Evolutionary conservation across 1,139 yeast species (phyloP), one percentile per base, ranked within the genome.

Genomic region (Pichia sp.): DNA sequence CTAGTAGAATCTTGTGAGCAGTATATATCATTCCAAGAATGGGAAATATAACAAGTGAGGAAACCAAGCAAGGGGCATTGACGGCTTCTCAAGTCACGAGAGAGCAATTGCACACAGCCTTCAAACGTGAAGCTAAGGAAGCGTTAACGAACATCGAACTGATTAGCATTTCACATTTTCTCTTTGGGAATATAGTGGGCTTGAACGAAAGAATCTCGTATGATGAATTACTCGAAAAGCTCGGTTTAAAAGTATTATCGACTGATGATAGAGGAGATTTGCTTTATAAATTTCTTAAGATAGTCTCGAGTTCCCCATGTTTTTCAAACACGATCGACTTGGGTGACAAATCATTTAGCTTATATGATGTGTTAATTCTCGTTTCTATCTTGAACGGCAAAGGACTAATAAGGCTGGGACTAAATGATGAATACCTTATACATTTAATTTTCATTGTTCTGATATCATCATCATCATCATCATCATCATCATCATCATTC

Each of bases 281-380:
- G 3, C 11, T 55, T 2, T 53, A 48, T 15, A 42, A 23, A 5
- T 8, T 53, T 8, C 13, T 53, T 10, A 56, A 51, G 40, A 46
- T 15, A 16, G 6, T 53, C 5, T 29, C 51, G 2, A 47, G 51
- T 34, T 53, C 56, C 54, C 58, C 58, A 10, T 48, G 43, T 11
- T 7, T 56, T 1, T 47, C 50, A 32, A 46, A 49, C 5, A 15
- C 13, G 5, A 16, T 31, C 23, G 3, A 38, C 23, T 11, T 36
- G 3, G 31, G 5, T 1, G 43, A 38, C 8, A 42, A 11, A 10
- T 16, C 45, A 3, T 56, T 56, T 29, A 36, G 53, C 2, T 43
- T 56, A 15, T 8, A 26, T 3, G 53, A 51, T 8, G 13, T 53
- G 4, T 23, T 53, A 6, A 32, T 36, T 10, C 13, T 56, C 3